These are phyloP conservation scores for Entelexis paramagnoliae DNA, from an alignment of 1,139 yeast genomes.

Conservation along the genomic window DNA sequence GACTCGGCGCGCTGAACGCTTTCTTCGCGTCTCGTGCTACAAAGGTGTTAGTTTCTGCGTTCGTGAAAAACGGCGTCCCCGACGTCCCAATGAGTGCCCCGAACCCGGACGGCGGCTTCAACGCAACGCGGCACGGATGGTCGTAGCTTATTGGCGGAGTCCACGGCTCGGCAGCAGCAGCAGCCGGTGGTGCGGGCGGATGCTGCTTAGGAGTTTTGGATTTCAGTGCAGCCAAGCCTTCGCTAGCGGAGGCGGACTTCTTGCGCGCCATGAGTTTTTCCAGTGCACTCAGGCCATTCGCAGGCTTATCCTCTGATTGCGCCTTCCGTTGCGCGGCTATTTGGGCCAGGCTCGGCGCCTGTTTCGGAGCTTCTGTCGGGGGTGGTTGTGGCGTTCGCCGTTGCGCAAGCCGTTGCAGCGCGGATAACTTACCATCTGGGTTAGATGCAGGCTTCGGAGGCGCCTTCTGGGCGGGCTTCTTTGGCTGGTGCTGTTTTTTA, in stretches of 20 bases:
- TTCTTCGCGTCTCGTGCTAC: conserved; percentile 1
- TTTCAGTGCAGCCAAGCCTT: background rate
- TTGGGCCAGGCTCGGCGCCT: background rate
- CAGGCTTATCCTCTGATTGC: background rate
- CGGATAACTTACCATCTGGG: conserved; percentile 25
- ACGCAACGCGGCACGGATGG: background rate
- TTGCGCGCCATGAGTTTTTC: background rate
- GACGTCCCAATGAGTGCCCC: conserved; percentile 1
- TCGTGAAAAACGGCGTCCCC: background rate
- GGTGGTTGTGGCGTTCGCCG: background rate
- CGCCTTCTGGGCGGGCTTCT: conserved; percentile 11
- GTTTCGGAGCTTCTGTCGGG: background rate
- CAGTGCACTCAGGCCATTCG: background rate
- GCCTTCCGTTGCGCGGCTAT: background rate
- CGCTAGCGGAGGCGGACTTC: background rate
- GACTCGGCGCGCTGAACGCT: conserved; percentile 47
- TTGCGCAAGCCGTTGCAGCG: conserved; percentile 21
- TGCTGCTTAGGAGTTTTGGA: no score
- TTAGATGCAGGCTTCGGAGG: conserved; percentile 7
- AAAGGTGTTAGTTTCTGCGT: conserved; percentile 9
- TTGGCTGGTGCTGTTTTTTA: conserved; percentile 10
- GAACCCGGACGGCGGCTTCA: conserved; percentile 2
- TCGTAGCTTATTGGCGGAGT: conserved; percentile 3
- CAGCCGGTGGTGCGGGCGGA: background rate
- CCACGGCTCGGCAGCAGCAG: background rate